Evolutionary conservation across 495 filamentous ascomycete species (phyloP), one percentile per base, ranked within the genome.

Genomic region (Parathielavia hyrcaniae): DNA sequence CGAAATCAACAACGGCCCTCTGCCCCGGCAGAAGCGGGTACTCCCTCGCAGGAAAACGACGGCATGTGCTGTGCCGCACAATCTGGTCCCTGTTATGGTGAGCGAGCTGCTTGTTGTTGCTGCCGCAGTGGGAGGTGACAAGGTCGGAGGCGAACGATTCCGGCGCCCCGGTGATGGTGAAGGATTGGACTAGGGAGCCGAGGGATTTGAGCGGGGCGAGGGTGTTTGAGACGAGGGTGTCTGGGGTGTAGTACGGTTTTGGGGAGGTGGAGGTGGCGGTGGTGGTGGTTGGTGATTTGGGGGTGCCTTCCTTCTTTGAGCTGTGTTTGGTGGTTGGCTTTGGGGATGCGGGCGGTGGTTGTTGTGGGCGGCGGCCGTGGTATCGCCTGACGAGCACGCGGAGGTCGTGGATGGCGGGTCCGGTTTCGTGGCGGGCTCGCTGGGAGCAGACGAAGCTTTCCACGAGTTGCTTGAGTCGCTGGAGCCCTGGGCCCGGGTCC

Each of bases 371-470:
- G 44, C 22, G 36, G 17, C 69, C 67, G 38, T 69, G 61, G 41
- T 66, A 70, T 17, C 69, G 57, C 4, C 67, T 55, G 10, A 66
- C 65, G 30, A 70, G 54, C 7, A 72, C 26, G 2, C 64, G 60
- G 19, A 72, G 41, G 19, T 59, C 63, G 3, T 55, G 48, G 17
- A 71, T 52, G 46, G 32, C 30, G 30, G 58, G 17, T 48, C 55
- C 12, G 30, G 58, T 22, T 48, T 55, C 12, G 34, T 17, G 51
- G 32, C 52, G 57, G 13, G 56, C 59, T 12, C 55, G 20, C 49
- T 69, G 67, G 1, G 38, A 16, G 0, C 57, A 46, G 1, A 52
- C 58, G 26, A 71, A 71, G 1, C 46, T 34, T n/a, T 52, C 35
- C 0, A 71, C 30, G 22, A 64, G 44, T 13, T 34, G 11, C 2